phyloP scores from a whole-genome alignment of 306 rosid species.

The Quercus engelmannii region DNA sequence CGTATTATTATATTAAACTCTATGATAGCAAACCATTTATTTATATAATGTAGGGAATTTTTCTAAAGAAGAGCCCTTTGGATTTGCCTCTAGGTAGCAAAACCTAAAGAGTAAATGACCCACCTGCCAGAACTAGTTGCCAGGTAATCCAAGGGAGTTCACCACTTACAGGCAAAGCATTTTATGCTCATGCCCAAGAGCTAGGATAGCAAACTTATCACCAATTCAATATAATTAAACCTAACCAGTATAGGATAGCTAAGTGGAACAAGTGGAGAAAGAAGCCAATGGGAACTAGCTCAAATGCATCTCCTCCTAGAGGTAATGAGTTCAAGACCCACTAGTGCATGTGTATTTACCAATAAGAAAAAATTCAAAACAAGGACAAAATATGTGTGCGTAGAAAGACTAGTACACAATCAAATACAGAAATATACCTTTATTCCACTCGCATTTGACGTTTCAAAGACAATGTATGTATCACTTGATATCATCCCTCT shows the following conservation, averaged over 20 bases:
- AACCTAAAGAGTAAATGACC: too few relatives aligned
- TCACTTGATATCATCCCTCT: slow-evolving; percentile 87
- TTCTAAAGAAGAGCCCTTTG: too few relatives aligned
- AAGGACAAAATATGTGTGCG: background rate
- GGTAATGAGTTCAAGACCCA: too few relatives aligned
- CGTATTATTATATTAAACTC: background rate
- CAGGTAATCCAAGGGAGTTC: too few relatives aligned
- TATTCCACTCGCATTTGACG: slow-evolving; percentile 83
- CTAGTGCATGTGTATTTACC: too few relatives aligned
- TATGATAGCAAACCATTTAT: background rate
- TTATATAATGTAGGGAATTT: too few relatives aligned
- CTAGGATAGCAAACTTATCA: background rate
- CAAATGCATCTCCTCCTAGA: too few relatives aligned
- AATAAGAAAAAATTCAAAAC: background rate
- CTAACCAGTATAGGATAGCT: slow-evolving; percentile 4
- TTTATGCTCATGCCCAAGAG: too few relatives aligned
- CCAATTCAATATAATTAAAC: slow-evolving; percentile 7
- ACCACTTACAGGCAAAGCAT: too few relatives aligned
- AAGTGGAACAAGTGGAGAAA: background rate
- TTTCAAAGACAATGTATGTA: slow-evolving; percentile 78
- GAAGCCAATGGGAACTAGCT: too few relatives aligned
- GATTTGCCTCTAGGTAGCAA: too few relatives aligned
- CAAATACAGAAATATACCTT: slow-evolving; percentile 52
- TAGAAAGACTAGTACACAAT: background rate
- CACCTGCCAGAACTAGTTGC: too few relatives aligned